phyloP scores from a whole-genome alignment of 2,329 filamentous ascomycete species.

The Clonostachys byssicola region DNA sequence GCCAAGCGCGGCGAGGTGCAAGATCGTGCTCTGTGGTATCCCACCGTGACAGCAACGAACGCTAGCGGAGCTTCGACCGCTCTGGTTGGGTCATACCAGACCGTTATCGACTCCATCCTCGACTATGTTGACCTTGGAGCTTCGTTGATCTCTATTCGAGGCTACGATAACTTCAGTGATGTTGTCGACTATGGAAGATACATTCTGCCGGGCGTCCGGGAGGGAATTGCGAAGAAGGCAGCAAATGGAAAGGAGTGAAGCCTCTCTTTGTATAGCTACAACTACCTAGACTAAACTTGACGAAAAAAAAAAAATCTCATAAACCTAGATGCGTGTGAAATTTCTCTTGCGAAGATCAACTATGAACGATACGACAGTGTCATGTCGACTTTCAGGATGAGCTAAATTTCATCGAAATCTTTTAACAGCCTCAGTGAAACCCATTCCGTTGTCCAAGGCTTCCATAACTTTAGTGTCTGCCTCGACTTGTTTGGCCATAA shows the following conservation, averaged over 20 bases:
- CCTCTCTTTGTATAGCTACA: no score
- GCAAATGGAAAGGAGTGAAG: no score
- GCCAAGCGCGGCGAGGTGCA: conserved; percentile 51
- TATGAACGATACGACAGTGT: no score
- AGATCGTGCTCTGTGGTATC: conserved; percentile 59
- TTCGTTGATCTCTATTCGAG: conserved; percentile 55
- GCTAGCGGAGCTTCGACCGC: conserved; percentile 56
- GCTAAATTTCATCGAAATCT: conserved; percentile 17
- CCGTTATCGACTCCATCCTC: conserved; percentile 46
- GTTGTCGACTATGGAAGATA: conserved; percentile 55
- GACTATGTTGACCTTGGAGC: conserved; percentile 54
- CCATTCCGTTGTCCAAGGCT: conserved; percentile 33
- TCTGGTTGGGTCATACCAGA: conserved; percentile 49
- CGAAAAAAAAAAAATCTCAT: no score
- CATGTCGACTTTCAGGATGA: no score
- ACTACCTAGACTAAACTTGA: no score
- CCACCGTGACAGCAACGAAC: conserved; percentile 57
- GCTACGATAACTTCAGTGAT: conserved; percentile 58
- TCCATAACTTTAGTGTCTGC: conserved; percentile 36
- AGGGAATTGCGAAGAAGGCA: conserved; percentile 18
- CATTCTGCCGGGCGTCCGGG: conserved; percentile 45
- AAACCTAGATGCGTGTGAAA: no score
- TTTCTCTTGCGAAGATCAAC: no score
- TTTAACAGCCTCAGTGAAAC: conserved; percentile 36
- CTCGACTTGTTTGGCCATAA: conserved; percentile 9